phyloP scores from a whole-genome alignment of 106 monocot genomes.

The Apostasia ramifera region DNA sequence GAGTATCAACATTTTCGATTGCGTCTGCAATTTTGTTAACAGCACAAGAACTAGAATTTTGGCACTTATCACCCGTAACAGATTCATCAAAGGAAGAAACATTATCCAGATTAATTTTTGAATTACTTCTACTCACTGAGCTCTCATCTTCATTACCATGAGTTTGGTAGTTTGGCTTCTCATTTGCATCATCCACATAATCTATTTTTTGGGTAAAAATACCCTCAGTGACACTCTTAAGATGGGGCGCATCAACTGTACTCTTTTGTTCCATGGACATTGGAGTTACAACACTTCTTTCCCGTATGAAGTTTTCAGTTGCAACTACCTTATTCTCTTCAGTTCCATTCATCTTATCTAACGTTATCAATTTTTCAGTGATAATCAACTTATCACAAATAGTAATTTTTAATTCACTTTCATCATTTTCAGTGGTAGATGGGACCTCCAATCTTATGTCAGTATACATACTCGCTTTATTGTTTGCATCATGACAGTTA shows the following conservation, averaged over 20 bases:
- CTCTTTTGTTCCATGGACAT: conserved; percentile 15
- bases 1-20: conserved; percentile 6
- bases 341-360: conserved; percentile 10
- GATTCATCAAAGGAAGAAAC: conserved; percentile 4
- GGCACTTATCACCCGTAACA: conserved; percentile 3
- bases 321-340: conserved; percentile 41
- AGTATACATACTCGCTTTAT: conserved; percentile 9
- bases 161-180: conserved; percentile 1
- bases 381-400: conserved; percentile 21
- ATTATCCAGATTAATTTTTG: conserved; percentile 8
- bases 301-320: conserved; percentile 19
- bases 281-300: conserved; percentile 10
- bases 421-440: conserved; percentile 4
- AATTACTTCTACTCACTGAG: conserved; percentile 12
- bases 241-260: conserved; percentile 8
- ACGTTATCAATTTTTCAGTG: conserved; percentile 18
- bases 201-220: background rate
- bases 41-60: background rate
- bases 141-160: conserved; percentile 17
- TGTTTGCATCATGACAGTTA: background rate
- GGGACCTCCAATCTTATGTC: conserved; percentile 14
- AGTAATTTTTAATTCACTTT: background rate
- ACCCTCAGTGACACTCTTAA: conserved; percentile 3
- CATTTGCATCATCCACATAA: background rate
- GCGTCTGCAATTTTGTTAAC: conserved; percentile 11